Evolutionary conservation across 2,329 filamentous ascomycete genomes (phyloP).

Genomic region (Alternaria triticina): DNA sequence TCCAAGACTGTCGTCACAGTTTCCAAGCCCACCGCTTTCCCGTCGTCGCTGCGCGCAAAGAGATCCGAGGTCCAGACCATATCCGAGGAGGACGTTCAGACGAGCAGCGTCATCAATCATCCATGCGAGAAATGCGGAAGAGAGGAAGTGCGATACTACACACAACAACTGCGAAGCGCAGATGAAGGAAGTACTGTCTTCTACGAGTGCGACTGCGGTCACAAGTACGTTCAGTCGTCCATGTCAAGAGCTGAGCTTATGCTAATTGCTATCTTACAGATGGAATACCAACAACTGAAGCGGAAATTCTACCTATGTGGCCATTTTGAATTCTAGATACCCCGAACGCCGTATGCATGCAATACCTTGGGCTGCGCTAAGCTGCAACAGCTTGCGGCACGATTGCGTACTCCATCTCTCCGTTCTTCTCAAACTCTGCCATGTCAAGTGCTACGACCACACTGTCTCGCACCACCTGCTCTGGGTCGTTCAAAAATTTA

Average conservation of each 20-base stretch:
- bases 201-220: conserved; percentile 84
- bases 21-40: conserved; percentile 90
- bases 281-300: conserved; percentile 68
- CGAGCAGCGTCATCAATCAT: conserved; percentile 71
- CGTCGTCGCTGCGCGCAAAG: conserved; percentile 86
- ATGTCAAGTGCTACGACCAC: conserved; percentile 96
- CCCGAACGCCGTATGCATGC: conserved; percentile 37
- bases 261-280: conserved; percentile 39
- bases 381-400: conserved; percentile 63
- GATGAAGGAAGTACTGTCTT: conserved; percentile 96
- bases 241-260: conserved; percentile 5
- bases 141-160: conserved; percentile 82
- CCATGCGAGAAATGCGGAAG: conserved; percentile 82
- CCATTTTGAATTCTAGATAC: conserved; percentile 17
- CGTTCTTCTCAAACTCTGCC: conserved; percentile 93
- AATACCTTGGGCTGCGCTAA: conserved; percentile 16
- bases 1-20: conserved; percentile 78
- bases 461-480: conserved; percentile 93
- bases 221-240: conserved; percentile 66
- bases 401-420: conserved; percentile 88
- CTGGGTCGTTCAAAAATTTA: conserved; percentile 85
- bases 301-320: conserved; percentile 40
- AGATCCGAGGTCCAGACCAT: conserved; percentile 84
- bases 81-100: conserved; percentile 77
- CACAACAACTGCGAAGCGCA: conserved; percentile 85